Evolutionary conservation across 192 early-diverging fungal species (phyloP), one percentile per base, ranked within the genome.

Genomic region (Blastocladiella britannica): DNA sequence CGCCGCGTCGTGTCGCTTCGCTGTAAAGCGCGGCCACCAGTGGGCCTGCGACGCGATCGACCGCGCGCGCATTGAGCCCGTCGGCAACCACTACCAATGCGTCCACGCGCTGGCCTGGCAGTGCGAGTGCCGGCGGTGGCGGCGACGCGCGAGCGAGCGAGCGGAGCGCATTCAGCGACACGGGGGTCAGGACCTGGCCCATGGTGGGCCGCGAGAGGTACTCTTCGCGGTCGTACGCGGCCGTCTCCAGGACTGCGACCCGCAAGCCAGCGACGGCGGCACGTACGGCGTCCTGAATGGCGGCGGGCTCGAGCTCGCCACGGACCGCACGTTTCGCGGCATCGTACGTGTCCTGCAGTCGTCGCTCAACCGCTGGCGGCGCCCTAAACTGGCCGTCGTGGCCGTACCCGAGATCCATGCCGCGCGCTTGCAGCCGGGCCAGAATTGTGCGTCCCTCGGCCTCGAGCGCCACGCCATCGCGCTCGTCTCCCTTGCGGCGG

Each of bases 331-430:
- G 53, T 23, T 54, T 54, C 20, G 53, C 53, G 25, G 18, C 53
- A 23, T 54, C 25, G 53, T 54, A 54, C 15, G 23, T 54, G 12
- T 54, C 53, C 53, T 28, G 25, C 53, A 26, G 25, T 15, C 25
- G 53, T 15, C 2, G 5, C 20, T 22, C 18, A 2, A 54, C 27
- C 3, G 53, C 24, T 25, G 53, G 53, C 25, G 53, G 53, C 6
- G 53, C 25, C 1, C 53, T 9, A 23, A 54, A 54, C 53, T 9
- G 4, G 25, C 27, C 53, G 8, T 26, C 53, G 27, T 28, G 27
- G 53, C 53, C 53, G 53, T 54, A 54, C 53, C 53, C 53, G 25
- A 54, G 53, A 5, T 54, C 53, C 18, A 54, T 9, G 2, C 53
- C 53, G 24, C 53, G 53, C 18, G 12, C 12, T 5, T 54, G 53